Conservation (phyloP, 345 rosid species). For the Viola odorata region DNA sequence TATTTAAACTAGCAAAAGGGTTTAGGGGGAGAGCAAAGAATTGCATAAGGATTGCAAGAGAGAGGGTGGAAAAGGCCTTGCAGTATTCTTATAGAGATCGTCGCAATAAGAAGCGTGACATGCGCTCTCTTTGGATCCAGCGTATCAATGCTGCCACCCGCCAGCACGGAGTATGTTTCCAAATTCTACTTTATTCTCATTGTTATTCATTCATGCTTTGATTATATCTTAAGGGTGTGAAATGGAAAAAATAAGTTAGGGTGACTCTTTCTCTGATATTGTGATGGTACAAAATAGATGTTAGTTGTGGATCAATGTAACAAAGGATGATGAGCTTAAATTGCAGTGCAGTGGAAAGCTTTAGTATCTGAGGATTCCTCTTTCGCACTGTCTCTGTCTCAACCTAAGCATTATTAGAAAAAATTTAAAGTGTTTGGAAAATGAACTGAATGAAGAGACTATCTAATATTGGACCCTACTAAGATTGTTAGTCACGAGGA, state of each 20-base stretch:
- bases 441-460: too few relatives aligned
- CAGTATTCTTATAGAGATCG: constrained; percentile 92
- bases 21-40: constrained; percentile 95
- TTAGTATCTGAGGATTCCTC: not conserved
- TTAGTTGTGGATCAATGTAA: too few relatives aligned
- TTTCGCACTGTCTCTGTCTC: not conserved
- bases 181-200: not conserved
- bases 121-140: constrained; percentile 95
- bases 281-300: too few relatives aligned
- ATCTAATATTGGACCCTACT: too few relatives aligned
- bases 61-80: constrained; percentile 93
- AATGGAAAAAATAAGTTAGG: too few relatives aligned
- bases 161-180: constrained; percentile 58
- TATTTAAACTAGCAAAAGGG: constrained; percentile 81
- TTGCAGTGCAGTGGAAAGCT: too few relatives aligned
- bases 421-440: too few relatives aligned
- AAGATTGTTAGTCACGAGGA: too few relatives aligned
- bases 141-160: constrained; percentile 92
- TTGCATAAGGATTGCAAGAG: constrained; percentile 85
- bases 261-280: not conserved
- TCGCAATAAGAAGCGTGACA: constrained; percentile 93
- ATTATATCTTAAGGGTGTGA: too few relatives aligned
- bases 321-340: not conserved
- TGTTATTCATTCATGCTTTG: not conserved
- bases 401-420: not conserved